phyloP scores from a whole-genome alignment of 2,329 filamentous ascomycete genomes.

The Calonectria henricotiae region DNA sequence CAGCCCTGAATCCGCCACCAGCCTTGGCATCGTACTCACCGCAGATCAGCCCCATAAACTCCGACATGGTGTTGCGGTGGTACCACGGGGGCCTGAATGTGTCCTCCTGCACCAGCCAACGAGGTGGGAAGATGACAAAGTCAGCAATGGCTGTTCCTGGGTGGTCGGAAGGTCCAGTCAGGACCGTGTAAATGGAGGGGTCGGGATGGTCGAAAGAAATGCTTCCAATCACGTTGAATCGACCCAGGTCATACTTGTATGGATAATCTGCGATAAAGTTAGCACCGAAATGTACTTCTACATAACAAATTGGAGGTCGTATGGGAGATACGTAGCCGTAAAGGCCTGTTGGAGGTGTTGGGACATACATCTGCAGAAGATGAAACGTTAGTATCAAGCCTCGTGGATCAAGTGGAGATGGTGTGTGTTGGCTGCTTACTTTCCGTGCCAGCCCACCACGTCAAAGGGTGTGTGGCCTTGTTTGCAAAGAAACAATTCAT shows the following conservation, averaged over 20 bases:
- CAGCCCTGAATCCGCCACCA: slow-evolving; percentile 72
- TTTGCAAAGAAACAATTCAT: slow-evolving; percentile 69
- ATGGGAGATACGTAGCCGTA: background rate
- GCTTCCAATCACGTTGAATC: slow-evolving; percentile 82
- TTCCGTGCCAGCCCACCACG: slow-evolving; percentile 86
- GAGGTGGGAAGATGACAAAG: slow-evolving; percentile 82
- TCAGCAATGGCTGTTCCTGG: slow-evolving; percentile 79
- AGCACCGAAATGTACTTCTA: background rate
- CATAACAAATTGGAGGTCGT: background rate
- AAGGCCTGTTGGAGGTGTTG: background rate
- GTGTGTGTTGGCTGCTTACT: slow-evolving; percentile 68
- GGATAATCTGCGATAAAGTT: slow-evolving; percentile 61
- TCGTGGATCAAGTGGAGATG: background rate
- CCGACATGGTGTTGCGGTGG: slow-evolving; percentile 79
- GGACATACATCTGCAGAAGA: slow-evolving; percentile 41
- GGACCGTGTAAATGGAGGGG: slow-evolving; percentile 83
- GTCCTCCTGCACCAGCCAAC: slow-evolving; percentile 80
- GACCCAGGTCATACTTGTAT: slow-evolving; percentile 86
- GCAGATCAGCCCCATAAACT: slow-evolving; percentile 76
- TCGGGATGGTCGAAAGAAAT: slow-evolving; percentile 81
- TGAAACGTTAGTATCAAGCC: slow-evolving; percentile 23
- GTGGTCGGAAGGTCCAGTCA: slow-evolving; percentile 74
- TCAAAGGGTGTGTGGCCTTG: slow-evolving; percentile 85
- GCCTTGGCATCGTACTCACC: slow-evolving; percentile 76
- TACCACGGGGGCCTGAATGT: slow-evolving; percentile 84